phyloP scores from a whole-genome alignment of 106 monocot species.

The Dioscorea dumetorum region DNA sequence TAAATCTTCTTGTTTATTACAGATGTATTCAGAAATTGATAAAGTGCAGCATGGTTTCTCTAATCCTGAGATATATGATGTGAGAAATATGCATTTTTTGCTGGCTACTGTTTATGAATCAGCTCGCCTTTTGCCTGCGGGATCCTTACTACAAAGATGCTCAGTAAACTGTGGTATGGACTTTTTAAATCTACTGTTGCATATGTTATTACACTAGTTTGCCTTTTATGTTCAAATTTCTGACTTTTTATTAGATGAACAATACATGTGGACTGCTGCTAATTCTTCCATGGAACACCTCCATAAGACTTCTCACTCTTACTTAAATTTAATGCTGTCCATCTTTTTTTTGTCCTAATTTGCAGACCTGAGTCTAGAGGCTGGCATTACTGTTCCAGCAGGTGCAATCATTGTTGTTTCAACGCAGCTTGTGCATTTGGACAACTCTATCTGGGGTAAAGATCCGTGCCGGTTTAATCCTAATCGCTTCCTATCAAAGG shows the following conservation, averaged over 20 bases:
- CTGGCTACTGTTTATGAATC: slow-evolving; percentile 64
- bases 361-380: slow-evolving; percentile 42
- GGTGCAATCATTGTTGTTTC: slow-evolving; percentile 59
- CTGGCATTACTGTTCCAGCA: slow-evolving; percentile 38
- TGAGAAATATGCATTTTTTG: slow-evolving; percentile 47
- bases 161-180: slow-evolving; percentile 50
- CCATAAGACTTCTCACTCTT: neutral
- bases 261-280: neutral
- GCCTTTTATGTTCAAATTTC: neutral
- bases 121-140: slow-evolving; percentile 58
- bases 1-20: slow-evolving; percentile 2
- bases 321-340: neutral
- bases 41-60: slow-evolving; percentile 5
- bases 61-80: slow-evolving; percentile 11
- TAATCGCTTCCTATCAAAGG: slow-evolving; percentile 33
- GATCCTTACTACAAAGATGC: slow-evolving; percentile 73
- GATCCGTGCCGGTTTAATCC: slow-evolving; percentile 57
- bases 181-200: neutral
- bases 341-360: neutral
- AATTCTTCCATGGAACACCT: too few species aligned
- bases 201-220: neutral
- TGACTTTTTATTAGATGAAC: neutral
- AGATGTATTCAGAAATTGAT: slow-evolving; percentile 54
- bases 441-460: slow-evolving; percentile 52
- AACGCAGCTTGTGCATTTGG: slow-evolving; percentile 51